Percentiles rank a stretch among this genome's conserved stretches.
phyloP scores from a whole-genome alignment of 1,284 basidiomycete species.

The Taiwanofungus camphoratus region DNA sequence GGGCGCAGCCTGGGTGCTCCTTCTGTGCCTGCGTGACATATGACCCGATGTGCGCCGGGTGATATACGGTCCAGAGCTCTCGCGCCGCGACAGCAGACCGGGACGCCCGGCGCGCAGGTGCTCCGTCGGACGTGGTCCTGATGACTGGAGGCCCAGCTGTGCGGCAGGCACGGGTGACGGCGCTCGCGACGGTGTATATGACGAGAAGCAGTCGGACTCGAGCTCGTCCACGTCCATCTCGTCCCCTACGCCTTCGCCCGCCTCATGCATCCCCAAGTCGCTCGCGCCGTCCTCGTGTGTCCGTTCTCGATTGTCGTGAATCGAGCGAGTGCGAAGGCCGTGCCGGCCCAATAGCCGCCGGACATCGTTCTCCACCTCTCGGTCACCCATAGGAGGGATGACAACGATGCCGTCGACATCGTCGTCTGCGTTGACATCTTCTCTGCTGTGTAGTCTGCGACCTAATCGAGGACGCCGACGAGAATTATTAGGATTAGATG shows the following conservation, averaged over 20 bases:
- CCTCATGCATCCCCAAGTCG: slow-evolving; percentile 29
- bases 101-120: slow-evolving; percentile 17
- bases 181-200: slow-evolving; percentile 40
- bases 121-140: slow-evolving; percentile 15
- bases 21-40: slow-evolving; percentile 18
- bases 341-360: slow-evolving; percentile 48
- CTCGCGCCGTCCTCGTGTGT: slow-evolving; percentile 12
- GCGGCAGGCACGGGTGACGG: slow-evolving; percentile 36
- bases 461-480: slow-evolving; percentile 12
- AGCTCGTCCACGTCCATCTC: slow-evolving; percentile 40
- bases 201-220: slow-evolving; percentile 40
- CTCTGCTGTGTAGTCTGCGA: slow-evolving; percentile 14
- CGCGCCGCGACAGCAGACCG: slow-evolving; percentile 17
- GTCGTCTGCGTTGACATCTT: slow-evolving; percentile 22
- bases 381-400: slow-evolving; percentile 52
- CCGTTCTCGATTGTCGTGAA: slow-evolving; percentile 12
- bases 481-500: slow-evolving; percentile 21
- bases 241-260: slow-evolving; percentile 23
- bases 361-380: slow-evolving; percentile 54
- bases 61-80: slow-evolving; percentile 21
- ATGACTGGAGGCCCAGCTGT: slow-evolving; percentile 19
- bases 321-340: slow-evolving; percentile 25
- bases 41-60: slow-evolving; percentile 8
- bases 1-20: slow-evolving; percentile 24
- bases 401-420: slow-evolving; percentile 40